These are phyloP conservation scores for Spizellomyces sp. DNA, from an alignment of 192 early-diverging fungal species.

Conservation along the genomic window DNA sequence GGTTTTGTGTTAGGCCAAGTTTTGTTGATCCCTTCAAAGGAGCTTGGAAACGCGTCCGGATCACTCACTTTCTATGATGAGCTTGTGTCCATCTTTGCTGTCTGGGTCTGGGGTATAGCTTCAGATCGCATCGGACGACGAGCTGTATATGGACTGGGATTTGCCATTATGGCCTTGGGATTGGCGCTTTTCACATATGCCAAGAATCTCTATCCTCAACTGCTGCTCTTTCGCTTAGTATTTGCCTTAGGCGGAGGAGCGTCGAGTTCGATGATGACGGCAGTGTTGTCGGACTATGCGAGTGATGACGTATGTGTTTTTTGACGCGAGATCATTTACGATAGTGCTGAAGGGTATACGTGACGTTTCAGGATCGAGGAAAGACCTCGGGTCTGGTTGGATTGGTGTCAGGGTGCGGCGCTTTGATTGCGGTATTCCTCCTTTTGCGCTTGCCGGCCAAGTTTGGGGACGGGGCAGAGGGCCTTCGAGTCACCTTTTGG, in stretches of 20 bases:
- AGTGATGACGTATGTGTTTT: slow-evolving; percentile 33
- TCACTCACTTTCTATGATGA: slow-evolving; percentile 67
- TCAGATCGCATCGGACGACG: slow-evolving; percentile 63
- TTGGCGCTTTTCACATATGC: slow-evolving; percentile 55
- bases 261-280: slow-evolving; percentile 68
- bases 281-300: slow-evolving; percentile 62
- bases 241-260: slow-evolving; percentile 72
- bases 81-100: slow-evolving; percentile 57
- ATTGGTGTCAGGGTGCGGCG: slow-evolving; percentile 61
- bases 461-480: slow-evolving; percentile 35
- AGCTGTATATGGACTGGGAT: slow-evolving; percentile 54
- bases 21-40: slow-evolving; percentile 26
- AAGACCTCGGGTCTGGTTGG: slow-evolving; percentile 61
- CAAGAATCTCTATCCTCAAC: slow-evolving; percentile 55
- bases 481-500: slow-evolving; percentile 40
- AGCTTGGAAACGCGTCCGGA: slow-evolving; percentile 51
- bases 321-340: too few species aligned
- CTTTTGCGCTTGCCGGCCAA: slow-evolving; percentile 51
- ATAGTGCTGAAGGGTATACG: not conserved
- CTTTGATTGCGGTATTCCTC: slow-evolving; percentile 53
- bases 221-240: slow-evolving; percentile 62
- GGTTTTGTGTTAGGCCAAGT: slow-evolving; percentile 48
- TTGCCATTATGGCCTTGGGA: slow-evolving; percentile 54
- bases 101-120: slow-evolving; percentile 60
- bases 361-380: slow-evolving; percentile 37